These are phyloP conservation scores for Lodderomyces metapsilosis DNA, from an alignment of 1,139 yeast species.

Conservation along the genomic window DNA sequence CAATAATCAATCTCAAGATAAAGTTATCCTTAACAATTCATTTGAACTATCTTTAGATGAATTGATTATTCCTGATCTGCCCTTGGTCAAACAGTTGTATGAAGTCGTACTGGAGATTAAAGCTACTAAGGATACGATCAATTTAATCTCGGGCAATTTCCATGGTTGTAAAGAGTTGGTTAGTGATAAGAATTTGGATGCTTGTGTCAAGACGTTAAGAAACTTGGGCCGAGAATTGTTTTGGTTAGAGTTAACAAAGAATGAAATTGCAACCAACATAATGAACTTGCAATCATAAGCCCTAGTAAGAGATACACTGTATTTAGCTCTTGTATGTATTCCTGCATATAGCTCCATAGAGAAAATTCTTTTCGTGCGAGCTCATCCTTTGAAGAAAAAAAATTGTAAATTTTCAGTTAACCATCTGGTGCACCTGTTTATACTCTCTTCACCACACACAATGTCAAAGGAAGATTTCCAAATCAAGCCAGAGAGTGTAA, in stretches of 20 bases:
- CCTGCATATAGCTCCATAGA: neutral
- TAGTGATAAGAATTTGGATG: slow-evolving; percentile 41
- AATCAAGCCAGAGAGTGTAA: slow-evolving; percentile 86
- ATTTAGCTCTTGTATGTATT: neutral
- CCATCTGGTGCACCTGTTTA: neutral
- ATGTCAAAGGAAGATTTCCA: slow-evolving; percentile 67
- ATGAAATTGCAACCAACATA: slow-evolving; percentile 27
- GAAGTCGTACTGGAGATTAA: slow-evolving; percentile 63
- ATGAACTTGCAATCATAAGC: slow-evolving; percentile 19
- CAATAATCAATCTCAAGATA: slow-evolving; percentile 21
- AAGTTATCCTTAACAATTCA: slow-evolving; percentile 19
- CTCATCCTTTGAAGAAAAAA: slow-evolving; percentile 4
- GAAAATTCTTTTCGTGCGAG: slow-evolving; percentile 4
- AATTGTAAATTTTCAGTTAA: neutral
- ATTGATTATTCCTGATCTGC: slow-evolving; percentile 42
- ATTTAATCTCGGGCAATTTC: slow-evolving; percentile 56
- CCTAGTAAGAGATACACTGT: too few species aligned
- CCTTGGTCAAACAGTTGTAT: slow-evolving; percentile 51
- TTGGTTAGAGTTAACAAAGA: slow-evolving; percentile 41
- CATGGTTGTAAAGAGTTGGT: slow-evolving; percentile 33
- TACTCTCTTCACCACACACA: neutral
- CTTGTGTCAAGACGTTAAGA: slow-evolving; percentile 57
- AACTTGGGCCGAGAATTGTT: slow-evolving; percentile 77
- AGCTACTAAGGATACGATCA: slow-evolving; percentile 66
- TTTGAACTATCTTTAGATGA: slow-evolving; percentile 30